Conservation (phyloP, 2,329 filamentous ascomycete genomes). For the Cadophora luteo-olivacea region DNA sequence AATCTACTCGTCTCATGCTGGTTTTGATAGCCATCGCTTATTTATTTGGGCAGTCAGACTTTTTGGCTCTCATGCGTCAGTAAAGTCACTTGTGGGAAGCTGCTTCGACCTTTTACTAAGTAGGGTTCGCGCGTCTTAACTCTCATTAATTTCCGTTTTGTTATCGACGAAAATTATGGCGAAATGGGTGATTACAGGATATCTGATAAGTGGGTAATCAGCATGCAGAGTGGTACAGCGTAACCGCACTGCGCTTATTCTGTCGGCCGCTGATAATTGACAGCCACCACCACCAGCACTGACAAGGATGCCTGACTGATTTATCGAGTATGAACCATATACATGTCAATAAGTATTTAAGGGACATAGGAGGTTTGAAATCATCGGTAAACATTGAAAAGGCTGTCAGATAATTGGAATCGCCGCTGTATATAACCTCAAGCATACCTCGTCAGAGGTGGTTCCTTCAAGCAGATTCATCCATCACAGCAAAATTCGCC, state of each 20-base stretch:
- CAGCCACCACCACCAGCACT: not conserved
- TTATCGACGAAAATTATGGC: not conserved
- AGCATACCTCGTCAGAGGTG: not conserved
- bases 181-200: no score
- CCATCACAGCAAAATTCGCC: not conserved
- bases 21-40: no score
- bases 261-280: not conserved
- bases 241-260: slow-evolving; percentile 2
- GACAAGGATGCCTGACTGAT: not conserved
- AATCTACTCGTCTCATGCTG: no score
- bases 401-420: not conserved
- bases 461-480: not conserved
- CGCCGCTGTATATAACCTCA: not conserved
- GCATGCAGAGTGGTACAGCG: not conserved
- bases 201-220: not conserved
- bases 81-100: no score
- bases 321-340: not conserved
- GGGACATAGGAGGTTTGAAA: not conserved
- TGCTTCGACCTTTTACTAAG: no score
- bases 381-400: no score
- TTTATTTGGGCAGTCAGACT: no score
- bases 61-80: no score
- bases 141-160: not conserved
- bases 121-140: no score
- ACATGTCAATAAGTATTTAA: not conserved